Evolutionary conservation across 2,329 filamentous ascomycete species (phyloP).

Genomic region (Aspergillus hiratsukae): DNA sequence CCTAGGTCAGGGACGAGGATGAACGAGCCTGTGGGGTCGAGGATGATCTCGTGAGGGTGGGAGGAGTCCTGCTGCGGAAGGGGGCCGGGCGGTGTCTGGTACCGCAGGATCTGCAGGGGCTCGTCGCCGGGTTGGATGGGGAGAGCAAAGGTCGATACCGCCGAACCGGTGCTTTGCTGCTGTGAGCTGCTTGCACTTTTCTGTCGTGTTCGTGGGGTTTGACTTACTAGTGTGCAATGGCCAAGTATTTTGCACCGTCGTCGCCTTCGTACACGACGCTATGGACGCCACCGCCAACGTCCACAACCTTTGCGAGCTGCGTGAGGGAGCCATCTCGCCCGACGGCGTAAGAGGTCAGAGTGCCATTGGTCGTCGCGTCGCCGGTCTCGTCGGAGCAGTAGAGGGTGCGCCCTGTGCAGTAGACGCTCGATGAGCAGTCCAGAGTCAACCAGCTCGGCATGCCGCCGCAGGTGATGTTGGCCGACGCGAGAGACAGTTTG

Average conservation of each 20-base stretch:
- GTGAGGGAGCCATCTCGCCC: slow-evolving; percentile 17
- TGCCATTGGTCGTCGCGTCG: slow-evolving; percentile 22
- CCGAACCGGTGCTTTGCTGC: slow-evolving; percentile 22
- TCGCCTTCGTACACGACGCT: slow-evolving; percentile 29
- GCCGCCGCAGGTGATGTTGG: slow-evolving; percentile 27
- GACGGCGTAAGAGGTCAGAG: slow-evolving; percentile 23
- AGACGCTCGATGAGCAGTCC: slow-evolving; percentile 14
- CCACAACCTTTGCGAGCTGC: slow-evolving; percentile 16
- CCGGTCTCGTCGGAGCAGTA: slow-evolving; percentile 36
- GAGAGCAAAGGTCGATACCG: slow-evolving; percentile 31
- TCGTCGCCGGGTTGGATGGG: slow-evolving; percentile 16
- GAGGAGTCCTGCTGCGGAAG: slow-evolving; percentile 51
- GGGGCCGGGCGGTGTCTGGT: slow-evolving; percentile 36
- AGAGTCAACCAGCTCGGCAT: slow-evolving; percentile 37
- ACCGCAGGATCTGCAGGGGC: slow-evolving; percentile 40
- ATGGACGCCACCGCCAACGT: slow-evolving; percentile 29
- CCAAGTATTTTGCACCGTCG: slow-evolving; percentile 24
- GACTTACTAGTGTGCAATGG: slow-evolving; percentile 38
- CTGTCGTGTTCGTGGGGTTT: no score
- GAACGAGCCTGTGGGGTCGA: slow-evolving; percentile 62
- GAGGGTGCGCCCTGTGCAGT: slow-evolving; percentile 13
- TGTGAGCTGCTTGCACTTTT: slow-evolving; percentile 5
- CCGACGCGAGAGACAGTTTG: slow-evolving; percentile 19
- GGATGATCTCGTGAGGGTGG: slow-evolving; percentile 61
- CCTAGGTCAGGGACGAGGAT: slow-evolving; percentile 64